Percentiles rank a stretch among this genome's conserved stretches.
phyloP scores from a whole-genome alignment of 2,329 filamentous ascomycete species.

The Fusarium citri region DNA sequence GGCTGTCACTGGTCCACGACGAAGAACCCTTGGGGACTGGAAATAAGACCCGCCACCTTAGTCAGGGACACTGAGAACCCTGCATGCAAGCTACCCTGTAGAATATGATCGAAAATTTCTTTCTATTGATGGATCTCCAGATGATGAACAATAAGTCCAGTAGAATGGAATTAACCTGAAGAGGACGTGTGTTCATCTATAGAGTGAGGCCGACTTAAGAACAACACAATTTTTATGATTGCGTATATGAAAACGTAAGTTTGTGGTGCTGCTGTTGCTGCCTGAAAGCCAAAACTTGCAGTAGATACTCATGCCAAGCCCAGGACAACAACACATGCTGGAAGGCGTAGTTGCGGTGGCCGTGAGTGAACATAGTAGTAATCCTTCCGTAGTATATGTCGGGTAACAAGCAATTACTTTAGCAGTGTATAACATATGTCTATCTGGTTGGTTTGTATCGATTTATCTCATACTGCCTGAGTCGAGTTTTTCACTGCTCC shows the following conservation, averaged over 20 bases:
- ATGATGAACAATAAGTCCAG: background rate
- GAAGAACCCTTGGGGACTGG: slow-evolving; percentile 19
- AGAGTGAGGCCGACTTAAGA: too few relatives aligned
- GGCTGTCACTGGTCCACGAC: background rate
- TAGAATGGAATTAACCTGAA: background rate
- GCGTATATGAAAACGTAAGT: background rate
- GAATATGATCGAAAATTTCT: background rate
- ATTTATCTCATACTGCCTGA: background rate
- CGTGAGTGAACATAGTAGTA: background rate
- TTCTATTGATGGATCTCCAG: background rate
- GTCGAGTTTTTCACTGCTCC: background rate
- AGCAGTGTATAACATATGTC: background rate
- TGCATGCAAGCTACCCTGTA: slow-evolving; percentile 12
- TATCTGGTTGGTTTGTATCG: background rate
- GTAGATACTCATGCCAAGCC: background rate
- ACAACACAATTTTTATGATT: too few relatives aligned
- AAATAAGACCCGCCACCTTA: slow-evolving; percentile 27
- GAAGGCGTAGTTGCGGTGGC: background rate
- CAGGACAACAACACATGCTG: background rate
- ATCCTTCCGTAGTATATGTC: background rate
- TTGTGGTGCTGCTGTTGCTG: background rate
- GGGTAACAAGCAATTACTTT: background rate
- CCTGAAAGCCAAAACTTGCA: background rate
- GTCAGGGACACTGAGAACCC: slow-evolving; percentile 12
- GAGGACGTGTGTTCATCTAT: background rate